phyloP scores from a whole-genome alignment of 1,139 yeast species.

The Geotrichum carabidarum region DNA sequence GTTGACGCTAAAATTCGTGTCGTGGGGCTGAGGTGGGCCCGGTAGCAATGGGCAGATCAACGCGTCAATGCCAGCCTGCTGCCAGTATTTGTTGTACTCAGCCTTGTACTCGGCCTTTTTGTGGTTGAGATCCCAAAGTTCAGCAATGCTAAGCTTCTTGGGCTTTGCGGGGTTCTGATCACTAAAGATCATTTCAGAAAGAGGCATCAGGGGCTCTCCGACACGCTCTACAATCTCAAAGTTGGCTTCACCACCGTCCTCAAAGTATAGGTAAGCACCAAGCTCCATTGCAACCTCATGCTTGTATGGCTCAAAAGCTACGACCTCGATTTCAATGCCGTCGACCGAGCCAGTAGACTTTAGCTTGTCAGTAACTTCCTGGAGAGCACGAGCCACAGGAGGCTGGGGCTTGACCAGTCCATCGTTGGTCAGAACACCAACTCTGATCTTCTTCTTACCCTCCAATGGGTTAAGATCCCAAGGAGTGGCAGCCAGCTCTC shows the following conservation, averaged over 20 bases:
- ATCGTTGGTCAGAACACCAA: conserved; percentile 35
- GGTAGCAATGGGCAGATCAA: conserved; percentile 63
- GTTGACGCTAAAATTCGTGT: conserved; percentile 67
- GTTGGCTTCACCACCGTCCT: conserved; percentile 48
- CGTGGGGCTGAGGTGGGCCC: conserved; percentile 70
- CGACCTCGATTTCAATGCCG: conserved; percentile 37
- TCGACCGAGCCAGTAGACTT: conserved; percentile 36
- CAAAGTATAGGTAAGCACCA: conserved; percentile 41
- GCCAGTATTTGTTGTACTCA: conserved; percentile 37
- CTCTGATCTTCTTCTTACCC: conserved; percentile 34
- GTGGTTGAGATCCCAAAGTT: conserved; percentile 38
- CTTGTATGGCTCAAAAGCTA: conserved; percentile 44
- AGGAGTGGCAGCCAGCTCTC: conserved; percentile 45
- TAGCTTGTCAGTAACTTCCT: conserved; percentile 34
- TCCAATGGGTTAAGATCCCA: conserved; percentile 47
- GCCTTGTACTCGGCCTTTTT: conserved; percentile 35
- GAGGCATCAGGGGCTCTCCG: conserved; percentile 45
- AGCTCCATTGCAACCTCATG: conserved; percentile 38
- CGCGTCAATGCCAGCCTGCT: conserved; percentile 57
- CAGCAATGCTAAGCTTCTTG: conserved; percentile 28
- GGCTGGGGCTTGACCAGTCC: conserved; percentile 45
- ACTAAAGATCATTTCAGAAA: conserved; percentile 28
- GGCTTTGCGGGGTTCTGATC: conserved; percentile 23
- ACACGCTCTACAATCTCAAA: conserved; percentile 34
- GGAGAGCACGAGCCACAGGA: conserved; percentile 45